Percentiles rank a stretch among this genome's conserved stretches.
phyloP scores from a whole-genome alignment of 2,329 filamentous ascomycete species.

The Colletotrichum neosansevieriae region DNA sequence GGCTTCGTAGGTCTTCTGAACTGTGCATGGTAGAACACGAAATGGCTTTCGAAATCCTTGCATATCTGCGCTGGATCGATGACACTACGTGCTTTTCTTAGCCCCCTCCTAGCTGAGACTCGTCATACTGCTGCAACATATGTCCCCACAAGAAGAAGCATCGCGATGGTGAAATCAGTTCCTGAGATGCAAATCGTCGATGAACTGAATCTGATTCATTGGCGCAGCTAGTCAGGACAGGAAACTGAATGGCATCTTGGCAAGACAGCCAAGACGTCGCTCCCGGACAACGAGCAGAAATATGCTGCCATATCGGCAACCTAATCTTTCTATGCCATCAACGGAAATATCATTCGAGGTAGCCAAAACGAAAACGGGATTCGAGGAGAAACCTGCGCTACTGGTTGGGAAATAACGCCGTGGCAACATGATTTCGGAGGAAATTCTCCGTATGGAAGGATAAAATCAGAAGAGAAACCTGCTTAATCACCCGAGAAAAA shows the following conservation, averaged over 20 bases:
- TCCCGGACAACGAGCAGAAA: not conserved
- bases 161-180: not conserved
- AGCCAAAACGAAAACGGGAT: not conserved
- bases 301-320: not conserved
- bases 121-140: no score
- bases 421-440: not conserved
- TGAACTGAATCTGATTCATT: no score
- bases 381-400: not conserved
- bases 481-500: not conserved
- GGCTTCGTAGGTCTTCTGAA: no score
- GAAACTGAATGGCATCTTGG: not conserved
- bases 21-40: no score
- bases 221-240: not conserved
- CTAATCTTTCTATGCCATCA: not conserved
- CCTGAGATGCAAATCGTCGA: not conserved
- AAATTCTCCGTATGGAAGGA: not conserved
- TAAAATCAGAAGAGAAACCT: not conserved
- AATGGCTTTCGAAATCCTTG: no score
- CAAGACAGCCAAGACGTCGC: not conserved
- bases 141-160: not conserved
- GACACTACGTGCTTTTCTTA: no score
- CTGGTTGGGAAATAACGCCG: not conserved
- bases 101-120: no score
- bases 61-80: no score
- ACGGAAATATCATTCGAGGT: not conserved